Percentiles rank a stretch among this genome's conserved stretches.
These are phyloP conservation scores for Phytopythium aichiense DNA, from an alignment of 352 stramenopile species.

Conservation along the genomic window DNA sequence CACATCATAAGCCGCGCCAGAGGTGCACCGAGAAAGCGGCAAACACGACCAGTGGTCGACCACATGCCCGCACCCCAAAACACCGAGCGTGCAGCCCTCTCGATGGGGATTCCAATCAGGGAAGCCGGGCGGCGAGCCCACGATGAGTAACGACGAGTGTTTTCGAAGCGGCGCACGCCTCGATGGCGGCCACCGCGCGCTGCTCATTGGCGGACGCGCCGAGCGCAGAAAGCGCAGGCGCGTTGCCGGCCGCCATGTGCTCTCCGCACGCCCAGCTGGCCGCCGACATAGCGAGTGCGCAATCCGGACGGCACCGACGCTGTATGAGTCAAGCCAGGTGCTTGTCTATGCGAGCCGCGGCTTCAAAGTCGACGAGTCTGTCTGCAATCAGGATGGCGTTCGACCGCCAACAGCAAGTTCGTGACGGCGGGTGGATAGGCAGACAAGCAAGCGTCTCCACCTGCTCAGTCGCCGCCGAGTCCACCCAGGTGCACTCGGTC, in stretches of 20 bases:
- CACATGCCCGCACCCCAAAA: background rate
- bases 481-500: no score
- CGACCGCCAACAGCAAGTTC: background rate
- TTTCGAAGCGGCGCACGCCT: background rate
- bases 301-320: no score
- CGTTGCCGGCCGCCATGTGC: slow-evolving; percentile 2
- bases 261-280: background rate
- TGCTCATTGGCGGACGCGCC: background rate
- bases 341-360: background rate
- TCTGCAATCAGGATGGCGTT: no score
- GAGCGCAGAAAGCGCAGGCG: background rate
- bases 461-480: background rate
- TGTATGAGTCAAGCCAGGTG: background rate
- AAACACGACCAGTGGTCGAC: background rate
- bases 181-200: background rate
- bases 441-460: background rate
- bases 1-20: background rate
- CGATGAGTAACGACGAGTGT: background rate
- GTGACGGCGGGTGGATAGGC: background rate
- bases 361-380: background rate
- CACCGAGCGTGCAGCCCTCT: background rate
- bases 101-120: background rate
- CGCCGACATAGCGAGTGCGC: background rate
- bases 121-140: background rate
- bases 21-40: background rate